A percentile compares a stretch with the other conserved stretches of the same genome.
Conservation (phyloP, 2,329 filamentous ascomycete species). For the Colletotrichum tropicicola region DNA sequence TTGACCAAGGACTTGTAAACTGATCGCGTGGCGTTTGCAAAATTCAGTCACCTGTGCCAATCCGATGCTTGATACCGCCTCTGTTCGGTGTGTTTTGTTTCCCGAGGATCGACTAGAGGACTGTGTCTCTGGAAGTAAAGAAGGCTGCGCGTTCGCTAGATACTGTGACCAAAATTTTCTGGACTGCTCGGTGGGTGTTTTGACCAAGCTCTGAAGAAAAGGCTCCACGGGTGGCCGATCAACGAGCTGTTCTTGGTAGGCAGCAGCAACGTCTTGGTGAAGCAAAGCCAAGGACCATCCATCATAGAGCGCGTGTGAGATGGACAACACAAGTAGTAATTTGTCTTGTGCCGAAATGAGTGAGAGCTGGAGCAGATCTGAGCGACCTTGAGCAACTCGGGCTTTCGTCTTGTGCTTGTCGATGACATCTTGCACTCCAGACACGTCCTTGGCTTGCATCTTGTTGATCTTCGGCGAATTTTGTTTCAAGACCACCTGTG, state of each 20-base stretch:
- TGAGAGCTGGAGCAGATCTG: conserved; percentile 58
- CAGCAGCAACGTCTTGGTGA: conserved; percentile 73
- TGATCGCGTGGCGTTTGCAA: conserved; percentile 74
- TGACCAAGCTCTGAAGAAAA: conserved; percentile 64
- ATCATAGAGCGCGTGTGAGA: conserved; percentile 90
- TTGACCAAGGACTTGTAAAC: conserved; percentile 79
- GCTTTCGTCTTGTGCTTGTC: conserved; percentile 48
- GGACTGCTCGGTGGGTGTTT: conserved; percentile 43
- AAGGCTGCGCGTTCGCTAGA: conserved; percentile 60
- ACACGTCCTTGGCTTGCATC: conserved; percentile 36
- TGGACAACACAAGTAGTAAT: conserved; percentile 69
- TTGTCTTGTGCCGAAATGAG: conserved; percentile 45
- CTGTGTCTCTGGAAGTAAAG: conserved; percentile 36
- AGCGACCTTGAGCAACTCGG: conserved; percentile 41
- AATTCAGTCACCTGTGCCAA: conserved; percentile 52
- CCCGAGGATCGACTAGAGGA: conserved; percentile 38
- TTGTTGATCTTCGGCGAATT: conserved; percentile 32
- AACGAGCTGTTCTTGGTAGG: conserved; percentile 61
- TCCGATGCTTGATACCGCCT: conserved; percentile 43
- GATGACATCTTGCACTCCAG: conserved; percentile 47
- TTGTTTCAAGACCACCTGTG: conserved; percentile 54
- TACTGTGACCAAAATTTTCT: conserved; percentile 76
- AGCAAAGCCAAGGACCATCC: conserved; percentile 83
- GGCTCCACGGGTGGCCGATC: conserved; percentile 57
- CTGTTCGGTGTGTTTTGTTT: conserved; percentile 47